phyloP scores from a whole-genome alignment of 495 filamentous ascomycete genomes.

The Podospora australis region DNA sequence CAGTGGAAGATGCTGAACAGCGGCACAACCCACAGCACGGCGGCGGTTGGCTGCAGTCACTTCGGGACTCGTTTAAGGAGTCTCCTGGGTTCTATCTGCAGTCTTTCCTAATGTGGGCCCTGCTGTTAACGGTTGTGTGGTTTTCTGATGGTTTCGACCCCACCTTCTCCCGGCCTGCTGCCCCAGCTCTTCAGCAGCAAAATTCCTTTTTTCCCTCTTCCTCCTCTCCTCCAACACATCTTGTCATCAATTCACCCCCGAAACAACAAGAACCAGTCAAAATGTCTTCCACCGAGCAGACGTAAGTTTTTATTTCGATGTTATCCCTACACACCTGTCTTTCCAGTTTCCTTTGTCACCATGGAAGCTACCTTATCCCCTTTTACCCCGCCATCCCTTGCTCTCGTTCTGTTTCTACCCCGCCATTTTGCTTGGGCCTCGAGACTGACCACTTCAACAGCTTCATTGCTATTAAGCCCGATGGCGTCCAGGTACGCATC shows the following conservation, averaged over 20 bases:
- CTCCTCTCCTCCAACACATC: slow-evolving; percentile 33
- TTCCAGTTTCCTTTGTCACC: slow-evolving; percentile 8
- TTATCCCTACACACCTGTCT: neutral
- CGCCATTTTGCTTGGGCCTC: slow-evolving; percentile 13
- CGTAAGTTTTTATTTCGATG: slow-evolving; percentile 53
- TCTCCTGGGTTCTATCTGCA: slow-evolving; percentile 6
- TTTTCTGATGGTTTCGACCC: slow-evolving; percentile 13
- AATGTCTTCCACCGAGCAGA: slow-evolving; percentile 88
- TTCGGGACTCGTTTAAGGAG: neutral
- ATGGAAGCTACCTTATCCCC: too few relatives aligned
- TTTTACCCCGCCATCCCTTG: slow-evolving; percentile 26
- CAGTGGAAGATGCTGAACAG: too few relatives aligned
- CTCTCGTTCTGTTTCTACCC: slow-evolving; percentile 2
- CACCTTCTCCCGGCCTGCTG: slow-evolving; percentile 9
- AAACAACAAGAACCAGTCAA: slow-evolving; percentile 43
- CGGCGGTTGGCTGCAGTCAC: neutral
- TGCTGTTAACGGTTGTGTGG: slow-evolving; percentile 16
- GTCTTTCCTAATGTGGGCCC: slow-evolving; percentile 12
- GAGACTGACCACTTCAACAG: slow-evolving; percentile 53
- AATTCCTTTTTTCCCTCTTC: slow-evolving; percentile 20
- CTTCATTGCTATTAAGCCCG: slow-evolving; percentile 99
- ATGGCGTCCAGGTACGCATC: slow-evolving; percentile 95
- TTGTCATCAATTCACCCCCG: slow-evolving; percentile 21
- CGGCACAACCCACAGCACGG: too few relatives aligned
- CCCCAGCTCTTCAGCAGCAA: slow-evolving; percentile 9